Conservation (phyloP, 2,329 filamentous ascomycete genomes). For the Mollisia scopiformis region DNA sequence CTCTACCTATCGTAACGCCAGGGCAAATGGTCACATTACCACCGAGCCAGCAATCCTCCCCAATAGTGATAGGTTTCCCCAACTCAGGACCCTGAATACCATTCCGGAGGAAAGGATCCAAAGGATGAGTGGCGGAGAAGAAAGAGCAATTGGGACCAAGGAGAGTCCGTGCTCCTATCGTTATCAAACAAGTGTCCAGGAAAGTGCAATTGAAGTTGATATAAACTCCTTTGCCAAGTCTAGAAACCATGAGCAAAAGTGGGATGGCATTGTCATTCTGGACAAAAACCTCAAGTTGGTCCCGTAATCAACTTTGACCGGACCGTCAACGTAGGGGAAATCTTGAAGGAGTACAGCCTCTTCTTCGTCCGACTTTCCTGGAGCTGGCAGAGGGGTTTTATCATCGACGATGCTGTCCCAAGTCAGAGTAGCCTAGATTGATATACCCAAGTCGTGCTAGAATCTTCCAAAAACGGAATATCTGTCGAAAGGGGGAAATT, state of each 20-base stretch:
- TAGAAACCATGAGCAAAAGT: constrained; percentile 28
- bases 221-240: constrained; percentile 70
- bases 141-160: constrained; percentile 79
- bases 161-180: constrained; percentile 76
- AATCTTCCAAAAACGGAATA: background rate
- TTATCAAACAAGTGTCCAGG: constrained; percentile 76
- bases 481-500: background rate
- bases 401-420: constrained; percentile 62
- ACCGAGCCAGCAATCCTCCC: constrained; percentile 81
- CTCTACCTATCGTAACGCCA: constrained; percentile 77
- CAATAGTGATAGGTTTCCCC: constrained; percentile 74
- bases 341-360: constrained; percentile 67
- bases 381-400: constrained; percentile 63
- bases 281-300: constrained; percentile 64
- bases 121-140: constrained; percentile 75
- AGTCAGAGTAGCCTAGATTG: too few relatives aligned
- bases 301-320: constrained; percentile 77
- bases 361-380: constrained; percentile 56
- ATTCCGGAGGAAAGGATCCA: constrained; percentile 74
- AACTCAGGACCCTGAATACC: constrained; percentile 75
- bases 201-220: constrained; percentile 78
- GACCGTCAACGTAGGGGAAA: constrained; percentile 70
- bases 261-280: background rate
- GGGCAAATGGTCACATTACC: constrained; percentile 73
- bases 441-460: too few relatives aligned